phyloP scores from a whole-genome alignment of 1,284 basidiomycete genomes.

The Cryptococcus sp. region DNA sequence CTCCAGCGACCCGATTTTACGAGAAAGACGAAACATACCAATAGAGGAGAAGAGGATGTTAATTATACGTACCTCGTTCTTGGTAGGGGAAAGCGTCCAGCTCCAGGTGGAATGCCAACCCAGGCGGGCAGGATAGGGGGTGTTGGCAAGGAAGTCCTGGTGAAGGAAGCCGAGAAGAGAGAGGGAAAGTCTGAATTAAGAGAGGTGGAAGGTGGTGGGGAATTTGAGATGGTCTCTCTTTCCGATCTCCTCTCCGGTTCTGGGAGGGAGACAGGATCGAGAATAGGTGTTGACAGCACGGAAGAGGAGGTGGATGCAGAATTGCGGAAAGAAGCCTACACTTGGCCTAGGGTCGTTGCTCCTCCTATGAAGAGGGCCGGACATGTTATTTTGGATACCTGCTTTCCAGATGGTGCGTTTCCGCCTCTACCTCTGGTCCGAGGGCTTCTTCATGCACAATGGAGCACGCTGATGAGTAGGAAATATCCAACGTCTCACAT shows the following conservation, averaged over 20 bases:
- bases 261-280: constrained; percentile 2
- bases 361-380: constrained; percentile 88
- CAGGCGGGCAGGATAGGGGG: constrained; percentile 26
- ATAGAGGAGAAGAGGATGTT: constrained; percentile 75
- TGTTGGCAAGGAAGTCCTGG: constrained; percentile 33
- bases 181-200: constrained; percentile 24
- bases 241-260: neutral
- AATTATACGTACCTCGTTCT: constrained; percentile 90
- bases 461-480: constrained; percentile 52
- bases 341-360: constrained; percentile 87
- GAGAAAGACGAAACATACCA: constrained; percentile 79
- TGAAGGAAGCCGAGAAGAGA: constrained; percentile 17
- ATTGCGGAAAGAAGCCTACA: constrained; percentile 54
- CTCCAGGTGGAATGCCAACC: neutral
- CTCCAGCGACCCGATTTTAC: constrained; percentile 80
- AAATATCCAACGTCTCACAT: constrained; percentile 82
- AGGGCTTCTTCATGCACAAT: neutral
- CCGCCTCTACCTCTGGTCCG: neutral
- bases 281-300: neutral
- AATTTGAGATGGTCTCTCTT: constrained; percentile 25
- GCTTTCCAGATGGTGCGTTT: constrained; percentile 68
- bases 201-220: constrained; percentile 34
- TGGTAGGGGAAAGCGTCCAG: constrained; percentile 67
- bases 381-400: constrained; percentile 88
- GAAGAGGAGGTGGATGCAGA: constrained; percentile 12